Evolutionary conservation across 306 rosid species (phyloP).

Genomic region (Cajanus cajan): DNA sequence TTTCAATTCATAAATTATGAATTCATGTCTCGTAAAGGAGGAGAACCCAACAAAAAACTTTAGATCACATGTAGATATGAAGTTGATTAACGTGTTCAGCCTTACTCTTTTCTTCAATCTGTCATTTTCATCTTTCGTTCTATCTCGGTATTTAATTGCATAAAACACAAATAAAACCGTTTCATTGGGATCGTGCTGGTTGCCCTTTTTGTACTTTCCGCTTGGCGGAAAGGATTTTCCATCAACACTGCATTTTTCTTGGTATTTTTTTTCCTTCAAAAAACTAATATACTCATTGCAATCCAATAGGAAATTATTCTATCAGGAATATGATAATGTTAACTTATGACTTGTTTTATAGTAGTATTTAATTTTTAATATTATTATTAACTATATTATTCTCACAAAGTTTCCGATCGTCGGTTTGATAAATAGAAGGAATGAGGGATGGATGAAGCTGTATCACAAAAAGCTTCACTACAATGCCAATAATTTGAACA

Average conservation of each 20-base stretch:
- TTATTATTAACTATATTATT: too few species aligned
- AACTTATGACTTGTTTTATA: too few species aligned
- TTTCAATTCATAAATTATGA: neutral
- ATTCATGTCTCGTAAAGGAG: slow-evolving; percentile 28
- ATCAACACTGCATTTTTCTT: neutral
- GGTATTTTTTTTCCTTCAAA: neutral
- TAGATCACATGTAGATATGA: neutral
- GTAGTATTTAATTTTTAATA: neutral
- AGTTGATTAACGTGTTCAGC: neutral
- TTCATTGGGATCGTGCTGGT: slow-evolving; percentile 25
- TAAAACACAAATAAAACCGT: slow-evolving; percentile 16
- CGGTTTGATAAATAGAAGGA: too few species aligned
- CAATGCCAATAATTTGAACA: too few species aligned
- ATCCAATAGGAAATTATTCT: neutral
- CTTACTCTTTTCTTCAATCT: neutral
- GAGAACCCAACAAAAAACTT: slow-evolving; percentile 25
- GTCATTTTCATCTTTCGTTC: slow-evolving; percentile 20
- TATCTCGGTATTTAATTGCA: slow-evolving; percentile 17
- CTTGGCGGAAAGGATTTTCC: slow-evolving; percentile 17
- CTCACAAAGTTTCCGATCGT: too few species aligned
- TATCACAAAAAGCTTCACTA: too few species aligned
- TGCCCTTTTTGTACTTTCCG: slow-evolving; percentile 26
- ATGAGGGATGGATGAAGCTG: too few species aligned
- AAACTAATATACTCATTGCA: neutral
- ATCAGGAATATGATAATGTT: too few species aligned